phyloP scores from a whole-genome alignment of 495 filamentous ascomycete genomes.

The Trichoderma virens region DNA sequence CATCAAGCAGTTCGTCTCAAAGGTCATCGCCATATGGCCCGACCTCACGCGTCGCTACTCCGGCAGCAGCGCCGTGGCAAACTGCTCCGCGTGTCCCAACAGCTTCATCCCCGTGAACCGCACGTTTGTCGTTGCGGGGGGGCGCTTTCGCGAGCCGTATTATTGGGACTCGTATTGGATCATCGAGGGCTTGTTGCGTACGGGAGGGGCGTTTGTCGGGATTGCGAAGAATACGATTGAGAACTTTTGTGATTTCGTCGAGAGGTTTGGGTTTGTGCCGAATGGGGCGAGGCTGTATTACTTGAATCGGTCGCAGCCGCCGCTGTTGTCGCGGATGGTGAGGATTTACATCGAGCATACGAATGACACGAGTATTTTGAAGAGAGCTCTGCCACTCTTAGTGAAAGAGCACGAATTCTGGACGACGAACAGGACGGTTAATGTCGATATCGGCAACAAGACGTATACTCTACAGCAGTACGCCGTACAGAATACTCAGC shows the following conservation, averaged over 20 bases:
- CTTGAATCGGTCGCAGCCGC: constrained; percentile 41
- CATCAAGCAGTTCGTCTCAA: constrained; percentile 36
- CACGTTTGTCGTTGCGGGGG: constrained; percentile 44
- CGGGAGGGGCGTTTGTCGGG: constrained; percentile 37
- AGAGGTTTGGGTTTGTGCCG: constrained; percentile 42
- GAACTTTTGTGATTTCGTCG: constrained; percentile 44
- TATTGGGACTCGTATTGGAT: constrained; percentile 51
- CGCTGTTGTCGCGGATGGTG: constrained; percentile 42
- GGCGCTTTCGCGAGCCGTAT: constrained; percentile 44
- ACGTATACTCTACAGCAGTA: constrained; percentile 38
- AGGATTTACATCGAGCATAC: constrained; percentile 40
- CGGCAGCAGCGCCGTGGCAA: constrained; percentile 29
- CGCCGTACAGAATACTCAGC: constrained; percentile 39
- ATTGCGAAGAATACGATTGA: constrained; percentile 44
- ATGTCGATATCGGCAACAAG: constrained; percentile 22
- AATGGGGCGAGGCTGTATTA: constrained; percentile 44
- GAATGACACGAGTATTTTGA: constrained; percentile 40
- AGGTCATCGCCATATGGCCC: constrained; percentile 46
- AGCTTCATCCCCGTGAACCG: constrained; percentile 46
- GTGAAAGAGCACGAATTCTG: constrained; percentile 43
- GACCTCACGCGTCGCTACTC: constrained; percentile 39
- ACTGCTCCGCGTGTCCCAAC: constrained; percentile 36
- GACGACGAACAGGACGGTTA: constrained; percentile 35
- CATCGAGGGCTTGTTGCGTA: constrained; percentile 40
- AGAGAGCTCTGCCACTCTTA: constrained; percentile 36